Evolutionary conservation across 768 basidiomycete species (phyloP), one percentile per base, ranked within the genome.

Genomic region (Rhodotorula paludigena): DNA sequence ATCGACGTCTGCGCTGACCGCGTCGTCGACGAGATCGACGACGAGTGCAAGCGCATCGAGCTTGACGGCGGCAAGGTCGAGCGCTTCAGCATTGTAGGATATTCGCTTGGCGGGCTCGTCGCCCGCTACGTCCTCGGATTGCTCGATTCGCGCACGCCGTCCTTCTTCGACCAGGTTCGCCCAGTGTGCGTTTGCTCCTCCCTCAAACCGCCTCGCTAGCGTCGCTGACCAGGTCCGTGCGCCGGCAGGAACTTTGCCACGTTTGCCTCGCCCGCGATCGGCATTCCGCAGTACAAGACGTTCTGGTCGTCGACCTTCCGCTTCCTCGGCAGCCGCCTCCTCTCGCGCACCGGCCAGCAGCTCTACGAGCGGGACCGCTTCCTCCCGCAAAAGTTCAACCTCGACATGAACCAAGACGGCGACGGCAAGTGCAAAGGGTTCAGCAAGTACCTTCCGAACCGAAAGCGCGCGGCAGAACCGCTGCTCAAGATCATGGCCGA

Each of bases 181-280:
- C 89, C 90, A 1, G 82, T 89, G n/a, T n/a, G n/a, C n/a, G n/a
- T n/a, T n/a, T n/a, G n/a, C n/a, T n/a, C n/a, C n/a, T n/a, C n/a
- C n/a, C n/a, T n/a, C n/a, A n/a, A n/a, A n/a, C n/a, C n/a, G n/a
- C n/a, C n/a, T n/a, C n/a, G n/a, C n/a, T n/a, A n/a, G n/a, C n/a
- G n/a, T n/a, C n/a, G n/a, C n/a, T n/a, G n/a, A n/a, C n/a, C n/a
- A n/a, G n/a, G n/a, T n/a, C n/a, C n/a, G n/a, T n/a, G n/a, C n/a
- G n/a, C n/a, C n/a, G n/a, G n/a, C n/a, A n/a, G n/a, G 60, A 90
- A 90, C 77, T 93, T 92, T 77, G 85, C 84, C 60, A 89, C 90
- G 0, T 79, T 92, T 57, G 89, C 90, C 3, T 89, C 90, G 0
- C 91, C 91, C 3, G 87, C 90, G 68, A 81, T 91, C 47, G 91